Percentiles rank a stretch among this genome's conserved stretches.
Conservation (phyloP, 305 asterid genomes). For the Fraxinus albicans region DNA sequence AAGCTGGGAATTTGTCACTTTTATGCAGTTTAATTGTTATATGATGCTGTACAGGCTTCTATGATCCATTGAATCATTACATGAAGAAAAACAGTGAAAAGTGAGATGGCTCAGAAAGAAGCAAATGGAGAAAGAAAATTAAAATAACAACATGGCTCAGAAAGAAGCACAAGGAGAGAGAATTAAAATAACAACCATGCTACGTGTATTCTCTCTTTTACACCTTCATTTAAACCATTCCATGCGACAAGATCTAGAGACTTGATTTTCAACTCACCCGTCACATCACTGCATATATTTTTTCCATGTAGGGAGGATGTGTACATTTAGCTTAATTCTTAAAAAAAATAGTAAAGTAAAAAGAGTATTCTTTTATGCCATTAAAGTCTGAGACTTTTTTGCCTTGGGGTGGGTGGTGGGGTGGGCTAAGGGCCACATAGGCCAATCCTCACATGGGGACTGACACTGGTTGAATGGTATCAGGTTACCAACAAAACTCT, state of each 20-base stretch:
- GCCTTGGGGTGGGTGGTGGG: slow-evolving; percentile 37
- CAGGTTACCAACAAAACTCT: slow-evolving; percentile 28
- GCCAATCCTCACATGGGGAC: slow-evolving; percentile 41
- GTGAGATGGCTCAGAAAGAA: neutral
- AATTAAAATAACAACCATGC: too few relatives aligned
- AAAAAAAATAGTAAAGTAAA: neutral
- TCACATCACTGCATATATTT: too few relatives aligned
- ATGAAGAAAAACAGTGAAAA: slow-evolving; percentile 6
- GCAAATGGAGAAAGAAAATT: neutral
- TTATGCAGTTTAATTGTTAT: neutral
- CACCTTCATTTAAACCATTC: too few relatives aligned
- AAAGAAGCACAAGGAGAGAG: neutral
- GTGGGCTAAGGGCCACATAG: slow-evolving; percentile 26
- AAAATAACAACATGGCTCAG: neutral
- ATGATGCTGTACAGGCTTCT: slow-evolving; percentile 19
- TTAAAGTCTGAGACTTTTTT: slow-evolving; percentile 40
- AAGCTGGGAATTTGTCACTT: neutral
- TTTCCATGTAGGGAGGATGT: too few relatives aligned
- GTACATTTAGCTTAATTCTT: too few relatives aligned
- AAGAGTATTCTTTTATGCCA: slow-evolving; percentile 33
- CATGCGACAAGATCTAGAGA: too few relatives aligned
- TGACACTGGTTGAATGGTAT: slow-evolving; percentile 40
- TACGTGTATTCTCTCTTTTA: too few relatives aligned
- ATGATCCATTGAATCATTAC: slow-evolving; percentile 6
- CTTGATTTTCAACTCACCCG: too few relatives aligned